Evolutionary conservation across 2,329 filamentous ascomycete genomes (phyloP).

Genomic region (Aspergillus sp.): DNA sequence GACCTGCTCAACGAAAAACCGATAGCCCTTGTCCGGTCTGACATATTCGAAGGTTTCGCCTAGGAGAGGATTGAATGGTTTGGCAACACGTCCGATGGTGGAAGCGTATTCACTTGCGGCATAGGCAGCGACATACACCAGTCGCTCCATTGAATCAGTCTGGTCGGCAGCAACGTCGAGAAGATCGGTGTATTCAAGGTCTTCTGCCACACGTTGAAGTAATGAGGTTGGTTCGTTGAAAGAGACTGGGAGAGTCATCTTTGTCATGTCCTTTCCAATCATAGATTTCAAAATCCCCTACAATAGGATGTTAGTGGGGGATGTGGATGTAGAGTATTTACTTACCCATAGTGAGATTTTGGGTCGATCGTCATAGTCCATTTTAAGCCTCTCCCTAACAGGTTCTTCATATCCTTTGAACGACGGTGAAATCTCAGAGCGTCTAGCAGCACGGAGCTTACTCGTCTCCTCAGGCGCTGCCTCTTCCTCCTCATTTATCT

Average conservation of each 20-base stretch:
- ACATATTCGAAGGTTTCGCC: constrained; percentile 98
- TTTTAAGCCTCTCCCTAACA: constrained; percentile 72
- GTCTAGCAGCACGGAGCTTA: constrained; percentile 50
- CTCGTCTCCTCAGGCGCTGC: constrained; percentile 39
- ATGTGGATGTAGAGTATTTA: not conserved
- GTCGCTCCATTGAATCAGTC: constrained; percentile 80
- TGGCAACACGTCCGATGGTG: constrained; percentile 93
- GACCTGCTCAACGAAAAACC: constrained; percentile 98
- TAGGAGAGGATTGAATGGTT: constrained; percentile 94
- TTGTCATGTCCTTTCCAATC: constrained; percentile 99
- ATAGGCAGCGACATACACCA: constrained; percentile 94
- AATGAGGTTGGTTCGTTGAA: constrained; percentile 98
- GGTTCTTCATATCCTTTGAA: constrained; percentile 93
- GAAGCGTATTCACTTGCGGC: constrained; percentile 96
- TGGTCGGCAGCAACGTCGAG: constrained; percentile 85
- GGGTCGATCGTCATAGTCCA: constrained; percentile 89
- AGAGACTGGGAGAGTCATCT: constrained; percentile 96
- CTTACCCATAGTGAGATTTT: constrained; percentile 95
- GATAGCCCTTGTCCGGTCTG: constrained; percentile 92
- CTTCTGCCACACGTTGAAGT: constrained; percentile 90
- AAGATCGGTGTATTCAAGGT: constrained; percentile 96
- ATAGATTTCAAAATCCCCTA: constrained; percentile 97
- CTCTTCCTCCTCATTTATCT: constrained; percentile 48
- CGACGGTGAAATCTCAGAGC: constrained; percentile 68
- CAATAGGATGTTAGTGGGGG: constrained; percentile 6